Evolutionary conservation across 805 yeast species (phyloP).

Genomic region (Zygosaccharomyces bisporus): DNA sequence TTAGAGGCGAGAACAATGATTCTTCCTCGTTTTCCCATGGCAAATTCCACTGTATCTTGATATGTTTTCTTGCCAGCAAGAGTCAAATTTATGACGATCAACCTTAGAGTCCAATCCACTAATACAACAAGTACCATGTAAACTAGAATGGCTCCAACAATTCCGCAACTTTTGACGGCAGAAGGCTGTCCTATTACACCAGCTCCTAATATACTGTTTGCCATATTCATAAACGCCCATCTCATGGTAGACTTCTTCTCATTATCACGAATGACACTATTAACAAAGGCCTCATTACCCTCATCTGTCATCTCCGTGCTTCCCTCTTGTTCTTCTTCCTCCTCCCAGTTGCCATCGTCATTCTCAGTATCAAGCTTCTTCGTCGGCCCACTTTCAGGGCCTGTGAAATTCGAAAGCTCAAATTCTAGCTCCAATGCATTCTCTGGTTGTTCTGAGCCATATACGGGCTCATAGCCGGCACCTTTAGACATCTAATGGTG

Average conservation of each 20-base stretch:
- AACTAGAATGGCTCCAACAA: slow-evolving; percentile 65
- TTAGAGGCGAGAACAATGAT: slow-evolving; percentile 67
- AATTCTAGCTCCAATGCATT: slow-evolving; percentile 7
- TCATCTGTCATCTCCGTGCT: not conserved
- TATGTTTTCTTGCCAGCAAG: slow-evolving; percentile 72
- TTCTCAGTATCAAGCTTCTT: slow-evolving; percentile 1
- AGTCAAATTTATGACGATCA: slow-evolving; percentile 79
- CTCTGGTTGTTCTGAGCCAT: not conserved
- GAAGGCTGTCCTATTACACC: slow-evolving; percentile 94
- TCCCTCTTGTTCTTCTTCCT: not conserved
- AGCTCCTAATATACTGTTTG: slow-evolving; percentile 91
- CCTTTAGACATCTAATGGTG: not conserved
- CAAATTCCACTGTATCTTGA: slow-evolving; percentile 77
- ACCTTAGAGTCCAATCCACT: slow-evolving; percentile 83
- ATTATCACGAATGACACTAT: slow-evolving; percentile 20
- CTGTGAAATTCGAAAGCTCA: slow-evolving; percentile 13
- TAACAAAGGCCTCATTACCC: slow-evolving; percentile 9
- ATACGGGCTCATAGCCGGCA: not conserved
- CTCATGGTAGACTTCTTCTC: slow-evolving; percentile 53
- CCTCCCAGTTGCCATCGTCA: not conserved
- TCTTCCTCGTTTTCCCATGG: slow-evolving; percentile 74
- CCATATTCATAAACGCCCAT: slow-evolving; percentile 97
- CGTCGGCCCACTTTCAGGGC: not conserved
- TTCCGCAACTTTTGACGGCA: slow-evolving; percentile 77
- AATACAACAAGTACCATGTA: slow-evolving; percentile 58